Conservation (phyloP, 352 stramenopile species). For the Phytophthora sansomeana region DNA sequence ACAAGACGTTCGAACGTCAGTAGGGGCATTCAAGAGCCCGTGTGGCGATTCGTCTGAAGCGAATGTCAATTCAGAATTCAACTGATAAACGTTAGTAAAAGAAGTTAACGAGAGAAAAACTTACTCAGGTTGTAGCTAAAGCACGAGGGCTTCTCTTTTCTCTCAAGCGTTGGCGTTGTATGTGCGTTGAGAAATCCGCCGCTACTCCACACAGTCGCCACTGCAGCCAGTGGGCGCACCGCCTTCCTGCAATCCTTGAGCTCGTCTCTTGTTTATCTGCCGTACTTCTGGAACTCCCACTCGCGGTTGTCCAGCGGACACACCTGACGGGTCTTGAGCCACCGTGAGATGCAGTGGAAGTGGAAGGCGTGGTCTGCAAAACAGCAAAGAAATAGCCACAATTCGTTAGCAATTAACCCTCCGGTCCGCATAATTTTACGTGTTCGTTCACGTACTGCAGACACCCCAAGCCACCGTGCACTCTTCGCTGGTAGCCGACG, state of each 20-base stretch:
- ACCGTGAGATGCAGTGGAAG: constrained; percentile 99
- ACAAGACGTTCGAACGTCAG: constrained; percentile 20
- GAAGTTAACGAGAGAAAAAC: constrained; percentile 36
- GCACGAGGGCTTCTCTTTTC: background rate
- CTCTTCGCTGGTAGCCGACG: constrained; percentile 88
- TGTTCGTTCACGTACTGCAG: constrained; percentile 67
- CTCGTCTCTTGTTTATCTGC: constrained; percentile 60
- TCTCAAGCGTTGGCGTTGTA: constrained; percentile 6
- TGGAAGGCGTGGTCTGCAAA: constrained; percentile 98
- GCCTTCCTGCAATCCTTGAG: constrained; percentile 7
- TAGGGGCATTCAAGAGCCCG: constrained; percentile 29
- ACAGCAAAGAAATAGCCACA: constrained; percentile 24
- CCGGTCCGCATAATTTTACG: background rate
- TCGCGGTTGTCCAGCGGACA: constrained; percentile 99
- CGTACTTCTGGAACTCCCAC: constrained; percentile 99
- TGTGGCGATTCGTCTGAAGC: constrained; percentile 19
- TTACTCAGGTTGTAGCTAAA: constrained; percentile 35
- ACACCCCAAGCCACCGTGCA: constrained; percentile 90
- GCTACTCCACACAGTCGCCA: constrained; percentile 4
- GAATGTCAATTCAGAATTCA: constrained; percentile 25
- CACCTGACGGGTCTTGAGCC: constrained; percentile 98
- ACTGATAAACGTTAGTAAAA: constrained; percentile 40
- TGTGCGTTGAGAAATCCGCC: background rate
- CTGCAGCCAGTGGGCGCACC: constrained; percentile 5
- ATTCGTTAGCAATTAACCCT: constrained; percentile 5